A percentile compares a stretch with the other conserved stretches of the same genome.
These are phyloP conservation scores for Farysia itapuensis DNA, from an alignment of 1,284 basidiomycete species.

Conservation along the genomic window DNA sequence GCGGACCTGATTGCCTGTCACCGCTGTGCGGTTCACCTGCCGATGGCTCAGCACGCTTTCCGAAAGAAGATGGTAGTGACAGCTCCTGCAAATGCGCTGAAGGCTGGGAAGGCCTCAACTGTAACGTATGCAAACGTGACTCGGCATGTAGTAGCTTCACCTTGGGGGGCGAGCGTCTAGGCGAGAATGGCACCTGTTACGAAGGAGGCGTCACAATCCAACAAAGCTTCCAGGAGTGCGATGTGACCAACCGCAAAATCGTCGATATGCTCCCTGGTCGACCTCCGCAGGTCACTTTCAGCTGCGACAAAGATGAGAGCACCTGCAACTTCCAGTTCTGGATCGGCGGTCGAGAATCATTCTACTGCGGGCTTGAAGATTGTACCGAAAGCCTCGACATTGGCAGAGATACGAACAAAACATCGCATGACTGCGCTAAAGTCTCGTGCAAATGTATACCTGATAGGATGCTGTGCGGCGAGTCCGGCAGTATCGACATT, in stretches of 20 bases:
- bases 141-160: constrained; percentile 32
- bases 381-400: constrained; percentile 65
- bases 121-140: constrained; percentile 60
- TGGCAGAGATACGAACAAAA: constrained; percentile 11
- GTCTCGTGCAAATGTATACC: constrained; percentile 90
- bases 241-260: constrained; percentile 88
- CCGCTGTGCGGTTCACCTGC: constrained; percentile 78
- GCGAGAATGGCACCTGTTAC: constrained; percentile 86
- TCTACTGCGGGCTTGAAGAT: constrained; percentile 81
- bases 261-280: constrained; percentile 82
- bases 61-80: constrained; percentile 58
- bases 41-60: constrained; percentile 76
- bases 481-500: constrained; percentile 95
- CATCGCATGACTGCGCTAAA: constrained; percentile 65
- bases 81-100: constrained; percentile 80
- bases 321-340: constrained; percentile 69
- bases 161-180: constrained; percentile 46
- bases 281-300: constrained; percentile 91
- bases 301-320: constrained; percentile 36
- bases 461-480: constrained; percentile 89
- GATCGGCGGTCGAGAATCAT: constrained; percentile 89
- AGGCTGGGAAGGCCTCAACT: constrained; percentile 93
- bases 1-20: constrained; percentile 82
- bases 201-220: constrained; percentile 85
- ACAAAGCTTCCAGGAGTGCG: constrained; percentile 93